These are phyloP conservation scores for Zygoascus sp. DNA, from an alignment of 1,139 yeast genomes.

Conservation along the genomic window DNA sequence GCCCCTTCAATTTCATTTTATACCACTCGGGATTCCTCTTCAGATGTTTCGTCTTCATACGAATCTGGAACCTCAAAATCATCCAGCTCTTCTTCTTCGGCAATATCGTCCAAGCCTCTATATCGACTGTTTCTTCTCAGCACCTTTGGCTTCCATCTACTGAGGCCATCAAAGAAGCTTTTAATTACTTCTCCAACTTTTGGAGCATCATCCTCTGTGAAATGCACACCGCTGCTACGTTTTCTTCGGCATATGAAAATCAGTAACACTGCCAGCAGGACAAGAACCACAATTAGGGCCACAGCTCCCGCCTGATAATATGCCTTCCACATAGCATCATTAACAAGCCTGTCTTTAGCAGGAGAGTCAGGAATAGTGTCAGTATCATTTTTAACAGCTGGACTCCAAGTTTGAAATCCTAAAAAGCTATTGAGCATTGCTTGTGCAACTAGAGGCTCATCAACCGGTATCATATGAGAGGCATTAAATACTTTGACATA, in stretches of 20 bases:
- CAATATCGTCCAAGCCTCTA: slow-evolving; percentile 2
- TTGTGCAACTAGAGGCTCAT: slow-evolving; percentile 63
- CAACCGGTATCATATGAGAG: slow-evolving; percentile 95
- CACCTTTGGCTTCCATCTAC: slow-evolving; percentile 26
- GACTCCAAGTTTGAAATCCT: slow-evolving; percentile 26
- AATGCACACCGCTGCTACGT: slow-evolving; percentile 13
- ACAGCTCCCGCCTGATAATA: slow-evolving; percentile 39
- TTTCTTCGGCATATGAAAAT: slow-evolving; percentile 25
- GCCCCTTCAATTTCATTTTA: no score
- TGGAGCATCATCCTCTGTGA: slow-evolving; percentile 7
- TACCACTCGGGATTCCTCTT: neutral
- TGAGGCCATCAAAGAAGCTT: slow-evolving; percentile 26
- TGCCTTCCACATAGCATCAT: slow-evolving; percentile 36
- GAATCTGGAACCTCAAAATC: neutral
- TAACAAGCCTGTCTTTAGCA: slow-evolving; percentile 24
- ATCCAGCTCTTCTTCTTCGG: slow-evolving; percentile 14
- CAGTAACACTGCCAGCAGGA: slow-evolving; percentile 26
- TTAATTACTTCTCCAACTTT: slow-evolving; percentile 15
- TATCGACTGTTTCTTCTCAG: slow-evolving; percentile 1
- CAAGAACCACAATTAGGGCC: slow-evolving; percentile 35
- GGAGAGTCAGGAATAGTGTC: slow-evolving; percentile 13
- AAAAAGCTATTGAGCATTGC: slow-evolving; percentile 47
- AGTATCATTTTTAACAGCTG: neutral
- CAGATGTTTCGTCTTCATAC: neutral
- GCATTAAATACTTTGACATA: slow-evolving; percentile 70